Base-by-base conservation (phyloP, 2,329 filamentous ascomycete species). In the Ambrosiella cleistominuta region DNA sequence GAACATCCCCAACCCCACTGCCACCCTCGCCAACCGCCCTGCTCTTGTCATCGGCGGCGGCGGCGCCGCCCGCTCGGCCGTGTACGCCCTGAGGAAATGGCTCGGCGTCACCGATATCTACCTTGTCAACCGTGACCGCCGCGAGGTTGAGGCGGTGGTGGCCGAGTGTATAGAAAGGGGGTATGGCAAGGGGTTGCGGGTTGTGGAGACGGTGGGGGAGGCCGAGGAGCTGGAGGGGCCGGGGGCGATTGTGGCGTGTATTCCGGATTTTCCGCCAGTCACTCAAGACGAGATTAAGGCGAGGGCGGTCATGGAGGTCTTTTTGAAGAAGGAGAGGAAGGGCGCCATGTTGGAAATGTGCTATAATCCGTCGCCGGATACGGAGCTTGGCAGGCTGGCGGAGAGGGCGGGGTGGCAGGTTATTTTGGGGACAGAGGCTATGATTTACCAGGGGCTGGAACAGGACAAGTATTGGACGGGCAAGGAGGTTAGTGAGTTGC, bases 321-420 rank as follows among this genome's bases (percentile, higher is more conserved):
- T 75, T 53, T 63, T 75, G 9, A 59, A 62, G 38, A 73, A 73
- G 67, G 66, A 72, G 37, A 70, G 76, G 61, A 83, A 84, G 68
- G 85, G 84, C 6, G 80, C 80, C 6, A 78, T 90, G 59, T 68
- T 90, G 61, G 86, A 90, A 68, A 90, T 91, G 86, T 89, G 85
- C 72, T 90, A 90, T 67, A 86, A 89, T 66, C 86, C 86, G 0
- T 72, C 75, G 2, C 82, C 84, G 0, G 82, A 78, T 67, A 90
- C 86, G 0, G 74, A 77, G 63, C 77, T 88, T 54, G 80, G 79
- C 1, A 75, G 74, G 49, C 64, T 88, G 47, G 79, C 82, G 0
- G 74, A 79, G 64, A 68, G 70, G 2, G 73, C 74, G 8, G 82
- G 82, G 0, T 89, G 86, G 86, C 77, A 82, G 68, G 81, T 89